Evolutionary conservation across 768 basidiomycete species (phyloP), one percentile per base, ranked within the genome.

Genomic region (Mycena albidolilacea): DNA sequence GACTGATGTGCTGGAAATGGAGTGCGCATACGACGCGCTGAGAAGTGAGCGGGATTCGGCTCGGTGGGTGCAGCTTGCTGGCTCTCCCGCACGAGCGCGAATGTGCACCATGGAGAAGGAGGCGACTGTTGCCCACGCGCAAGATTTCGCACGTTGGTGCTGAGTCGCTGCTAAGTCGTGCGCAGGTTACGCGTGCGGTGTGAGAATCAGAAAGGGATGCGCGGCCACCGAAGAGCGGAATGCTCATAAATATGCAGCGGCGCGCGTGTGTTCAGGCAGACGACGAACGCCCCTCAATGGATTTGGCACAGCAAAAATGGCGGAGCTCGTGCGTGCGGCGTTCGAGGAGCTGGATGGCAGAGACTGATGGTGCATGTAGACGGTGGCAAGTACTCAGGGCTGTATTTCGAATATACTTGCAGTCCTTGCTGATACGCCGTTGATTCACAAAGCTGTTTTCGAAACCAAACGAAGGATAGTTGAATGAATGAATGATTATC

Each of bases 141-240:
- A 55, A 35, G 54, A 52, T 21, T n/a, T 21, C 19, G 54, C 23
- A 55, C 10, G 54, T 55, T 7, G 11, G 30, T 30, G 30, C 12
- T 55, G 54, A 55, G 54, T 35, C 54, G 30, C 30, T 55, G 54
- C 23, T 30, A 23, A 55, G 54, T 55, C 11, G 23, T 55, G 11
- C 23, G 30, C 54, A 35, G 54, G 54, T 55, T 55, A 55, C 30
- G 30, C 54, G 54, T 55, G 54, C 54, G 30, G 23, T 55, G 54
- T 35, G 30, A 35, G 54, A 14, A 55, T 55, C 9, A 35, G 54
- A 55, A 52, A 3, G 30, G 50, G n/a, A 52, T 52, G 50, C n/a
- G 50, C 50, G 50, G 50, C 50, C 30, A 55, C 54, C 54, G 54
- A 55, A 11, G 30, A 55, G 30, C 11, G 54, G 54, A 35, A 55